Evolutionary conservation across 192 early-diverging fungal genomes (phyloP).

Genomic region (Backusella australiensis): DNA sequence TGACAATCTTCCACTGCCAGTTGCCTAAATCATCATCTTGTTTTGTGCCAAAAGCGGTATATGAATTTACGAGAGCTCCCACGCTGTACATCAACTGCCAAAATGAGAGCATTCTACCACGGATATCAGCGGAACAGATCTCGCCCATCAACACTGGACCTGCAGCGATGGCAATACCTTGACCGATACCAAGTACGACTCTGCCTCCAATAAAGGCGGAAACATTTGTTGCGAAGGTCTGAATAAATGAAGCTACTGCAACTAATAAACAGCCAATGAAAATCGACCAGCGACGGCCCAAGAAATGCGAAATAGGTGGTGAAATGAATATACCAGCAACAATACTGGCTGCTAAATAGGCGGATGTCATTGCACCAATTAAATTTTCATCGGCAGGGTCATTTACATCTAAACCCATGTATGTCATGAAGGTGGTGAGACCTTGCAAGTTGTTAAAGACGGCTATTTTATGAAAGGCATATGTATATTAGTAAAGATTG

Average conservation of each 20-base stretch:
- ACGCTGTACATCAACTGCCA: conserved; percentile 24
- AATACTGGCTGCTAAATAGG: conserved; percentile 15
- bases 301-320: conserved; percentile 17
- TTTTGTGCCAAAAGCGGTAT: conserved; percentile 11
- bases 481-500: neutral
- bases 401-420: neutral
- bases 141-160: conserved; percentile 24
- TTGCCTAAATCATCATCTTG: conserved; percentile 8
- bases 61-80: conserved; percentile 21
- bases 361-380: conserved; percentile 20
- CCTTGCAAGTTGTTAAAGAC: conserved; percentile 26
- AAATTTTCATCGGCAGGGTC: conserved; percentile 13
- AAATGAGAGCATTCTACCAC: conserved; percentile 29
- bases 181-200: conserved; percentile 14
- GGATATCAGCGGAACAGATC: conserved; percentile 20
- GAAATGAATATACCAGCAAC: conserved; percentile 18
- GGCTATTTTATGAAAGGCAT: neutral
- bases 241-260: conserved; percentile 14
- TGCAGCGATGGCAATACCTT: conserved; percentile 18
- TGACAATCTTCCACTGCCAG: conserved; percentile 22
- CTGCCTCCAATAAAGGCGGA: conserved; percentile 19
- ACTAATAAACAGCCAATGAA: conserved; percentile 16
- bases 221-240: conserved; percentile 16
- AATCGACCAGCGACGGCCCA: conserved; percentile 26
- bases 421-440: conserved; percentile 2